Evolutionary conservation across 352 stramenopile species (phyloP).

Genomic region (Nothophytophthora sp.): DNA sequence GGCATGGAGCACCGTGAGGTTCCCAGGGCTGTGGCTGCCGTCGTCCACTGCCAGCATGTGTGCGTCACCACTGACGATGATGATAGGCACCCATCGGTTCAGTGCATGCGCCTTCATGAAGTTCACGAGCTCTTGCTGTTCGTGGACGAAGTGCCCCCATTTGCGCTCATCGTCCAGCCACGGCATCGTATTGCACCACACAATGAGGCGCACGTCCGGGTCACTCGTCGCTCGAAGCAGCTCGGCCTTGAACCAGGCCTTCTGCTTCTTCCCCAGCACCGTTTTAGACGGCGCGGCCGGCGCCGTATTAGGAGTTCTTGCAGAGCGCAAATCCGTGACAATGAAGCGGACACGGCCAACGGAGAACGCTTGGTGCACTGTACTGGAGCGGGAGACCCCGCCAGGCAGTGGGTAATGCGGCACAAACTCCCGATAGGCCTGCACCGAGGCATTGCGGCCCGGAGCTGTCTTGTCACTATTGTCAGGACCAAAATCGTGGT

Average conservation of each 20-base stretch:
- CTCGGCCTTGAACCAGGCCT: constrained; percentile 87
- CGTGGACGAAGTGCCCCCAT: constrained; percentile 84
- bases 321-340: constrained; percentile 79
- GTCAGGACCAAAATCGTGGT: constrained; percentile 90
- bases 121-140: constrained; percentile 78
- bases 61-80: constrained; percentile 87
- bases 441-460: constrained; percentile 67
- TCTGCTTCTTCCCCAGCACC: constrained; percentile 82
- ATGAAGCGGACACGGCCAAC: constrained; percentile 86
- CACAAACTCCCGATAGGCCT: constrained; percentile 82
- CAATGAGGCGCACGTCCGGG: constrained; percentile 58
- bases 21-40: constrained; percentile 66
- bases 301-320: constrained; percentile 65
- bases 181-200: constrained; percentile 89
- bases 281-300: constrained; percentile 78
- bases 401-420: constrained; percentile 67
- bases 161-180: constrained; percentile 88
- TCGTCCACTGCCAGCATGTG: constrained; percentile 91
- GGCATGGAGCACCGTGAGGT: constrained; percentile 79
- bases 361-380: constrained; percentile 82
- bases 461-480: constrained; percentile 85
- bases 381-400: constrained; percentile 35
- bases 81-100: constrained; percentile 69
- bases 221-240: constrained; percentile 63
- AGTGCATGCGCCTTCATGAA: constrained; percentile 68